These are phyloP conservation scores for Bimuria novae-zelandiae DNA, from an alignment of 2,329 filamentous ascomycete species.

Conservation along the genomic window DNA sequence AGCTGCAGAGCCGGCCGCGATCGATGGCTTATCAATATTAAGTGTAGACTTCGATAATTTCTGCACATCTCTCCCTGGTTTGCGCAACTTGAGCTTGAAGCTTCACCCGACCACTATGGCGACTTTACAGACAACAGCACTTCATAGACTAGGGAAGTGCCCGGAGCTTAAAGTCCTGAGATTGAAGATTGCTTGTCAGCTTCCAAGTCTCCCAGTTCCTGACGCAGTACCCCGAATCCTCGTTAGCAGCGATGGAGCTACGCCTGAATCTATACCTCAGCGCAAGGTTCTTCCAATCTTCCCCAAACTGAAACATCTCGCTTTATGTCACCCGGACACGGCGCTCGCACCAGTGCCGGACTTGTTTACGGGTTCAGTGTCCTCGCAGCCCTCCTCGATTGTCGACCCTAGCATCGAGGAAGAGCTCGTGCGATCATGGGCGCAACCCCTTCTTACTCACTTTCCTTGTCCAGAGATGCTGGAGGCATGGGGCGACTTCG, in stretches of 20 bases:
- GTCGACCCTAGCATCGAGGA: conserved; percentile 30
- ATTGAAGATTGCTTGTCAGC: conserved; percentile 30
- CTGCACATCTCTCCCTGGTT: conserved; percentile 27
- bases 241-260: conserved; percentile 1
- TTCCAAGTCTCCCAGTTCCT: conserved; percentile 24
- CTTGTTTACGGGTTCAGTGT: conserved; percentile 19
- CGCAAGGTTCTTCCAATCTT: conserved; percentile 23
- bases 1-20: conserved; percentile 29
- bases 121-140: conserved; percentile 27
- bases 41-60: conserved; percentile 33
- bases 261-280: neutral
- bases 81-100: conserved; percentile 32
- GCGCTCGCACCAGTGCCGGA: conserved; percentile 25
- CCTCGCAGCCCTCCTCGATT: conserved; percentile 11
- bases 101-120: conserved; percentile 31
- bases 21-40: conserved; percentile 35
- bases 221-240: conserved; percentile 13
- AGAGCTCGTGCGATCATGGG: conserved; percentile 34
- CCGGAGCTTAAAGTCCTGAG: conserved; percentile 31
- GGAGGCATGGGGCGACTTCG: conserved; percentile 41
- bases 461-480: conserved; percentile 38
- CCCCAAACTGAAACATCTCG: conserved; percentile 31
- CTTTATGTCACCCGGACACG: conserved; percentile 34
- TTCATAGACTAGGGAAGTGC: conserved; percentile 34
- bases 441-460: conserved; percentile 28